Percentiles rank a stretch among this genome's conserved stretches.
These are phyloP conservation scores for Eimeria praecox DNA, from an alignment of 169 alveolate species.

Conservation along the genomic window DNA sequence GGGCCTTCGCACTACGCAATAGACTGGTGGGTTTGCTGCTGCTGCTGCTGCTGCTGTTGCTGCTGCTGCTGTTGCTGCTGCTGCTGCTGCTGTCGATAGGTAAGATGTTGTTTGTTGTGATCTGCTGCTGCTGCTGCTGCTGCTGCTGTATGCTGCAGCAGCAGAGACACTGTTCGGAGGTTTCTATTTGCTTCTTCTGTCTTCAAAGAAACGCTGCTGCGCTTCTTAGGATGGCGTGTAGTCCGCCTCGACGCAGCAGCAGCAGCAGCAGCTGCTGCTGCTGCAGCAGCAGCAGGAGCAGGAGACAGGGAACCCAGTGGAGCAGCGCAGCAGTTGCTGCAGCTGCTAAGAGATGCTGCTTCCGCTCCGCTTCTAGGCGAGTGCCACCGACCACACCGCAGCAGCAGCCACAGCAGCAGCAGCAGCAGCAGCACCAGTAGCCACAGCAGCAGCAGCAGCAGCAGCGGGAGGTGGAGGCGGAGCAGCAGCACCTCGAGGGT, in stretches of 20 bases:
- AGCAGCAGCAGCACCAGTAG: constrained; percentile 18
- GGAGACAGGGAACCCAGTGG: not conserved
- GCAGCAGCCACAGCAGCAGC: constrained; percentile 14
- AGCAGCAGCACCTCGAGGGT: not conserved
- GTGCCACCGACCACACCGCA: not conserved
- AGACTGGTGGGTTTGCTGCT: constrained; percentile 35
- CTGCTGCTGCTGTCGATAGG: constrained; percentile 6
- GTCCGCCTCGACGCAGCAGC: constrained; percentile 34
- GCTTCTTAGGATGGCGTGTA: constrained; percentile 56
- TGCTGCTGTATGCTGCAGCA: constrained; percentile 57
- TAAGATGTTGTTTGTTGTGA: not conserved
- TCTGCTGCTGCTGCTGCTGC: not conserved
- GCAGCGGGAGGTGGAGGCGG: constrained; percentile 27
- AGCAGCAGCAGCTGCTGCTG: constrained; percentile 23
- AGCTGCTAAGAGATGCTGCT: not conserved
- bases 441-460: not conserved
- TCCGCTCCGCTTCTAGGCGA: not conserved
- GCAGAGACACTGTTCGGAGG: constrained; percentile 27
- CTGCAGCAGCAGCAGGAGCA: constrained; percentile 47
- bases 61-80: constrained; percentile 21
- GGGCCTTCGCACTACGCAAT: constrained; percentile 27
- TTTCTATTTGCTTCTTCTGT: not conserved
- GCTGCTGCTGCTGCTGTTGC: constrained; percentile 20
- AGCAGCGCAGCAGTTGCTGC: constrained; percentile 69
- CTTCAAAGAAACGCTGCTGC: constrained; percentile 35